Percentiles rank a stretch among this genome's conserved stretches.
Evolutionary conservation across 306 rosid genomes (phyloP).

Genomic region (Vigna hirtella): DNA sequence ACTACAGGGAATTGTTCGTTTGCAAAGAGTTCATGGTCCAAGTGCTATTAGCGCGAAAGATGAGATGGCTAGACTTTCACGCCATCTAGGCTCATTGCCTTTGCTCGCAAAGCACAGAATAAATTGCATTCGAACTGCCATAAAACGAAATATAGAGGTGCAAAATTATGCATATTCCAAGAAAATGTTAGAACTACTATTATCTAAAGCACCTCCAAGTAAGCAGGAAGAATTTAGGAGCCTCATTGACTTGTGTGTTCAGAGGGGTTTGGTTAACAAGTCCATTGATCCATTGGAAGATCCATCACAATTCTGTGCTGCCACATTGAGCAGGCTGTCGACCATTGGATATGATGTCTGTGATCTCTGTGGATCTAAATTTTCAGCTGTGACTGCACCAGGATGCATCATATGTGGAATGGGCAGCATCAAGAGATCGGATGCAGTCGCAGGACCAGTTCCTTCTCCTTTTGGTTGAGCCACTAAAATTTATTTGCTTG

Average conservation of each 20-base stretch:
- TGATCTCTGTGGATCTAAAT: conserved; percentile 96
- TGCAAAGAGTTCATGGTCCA: conserved; percentile 88
- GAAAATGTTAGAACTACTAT: conserved; percentile 95
- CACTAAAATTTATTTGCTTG: conserved; percentile 7
- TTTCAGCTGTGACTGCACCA: conserved; percentile 80
- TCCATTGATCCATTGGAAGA: conserved; percentile 95
- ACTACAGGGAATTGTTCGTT: conserved; percentile 91
- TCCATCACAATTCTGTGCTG: conserved; percentile 93
- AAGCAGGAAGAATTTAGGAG: conserved; percentile 94
- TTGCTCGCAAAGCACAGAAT: conserved; percentile 94
- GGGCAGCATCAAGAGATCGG: conserved; percentile 96
- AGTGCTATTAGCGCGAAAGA: conserved; percentile 96
- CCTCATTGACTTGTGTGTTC: conserved; percentile 87
- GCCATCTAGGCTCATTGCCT: conserved; percentile 97
- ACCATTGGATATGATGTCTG: conserved; percentile 98
- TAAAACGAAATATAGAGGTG: conserved; percentile 95
- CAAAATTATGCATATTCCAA: conserved; percentile 87
- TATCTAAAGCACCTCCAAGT: conserved; percentile 88
- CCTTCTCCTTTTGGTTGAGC: conserved; percentile 94
- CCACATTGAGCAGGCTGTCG: conserved; percentile 92
- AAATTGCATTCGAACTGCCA: conserved; percentile 95
- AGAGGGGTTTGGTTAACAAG: conserved; percentile 90
- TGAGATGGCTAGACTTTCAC: conserved; percentile 98
- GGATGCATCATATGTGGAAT: conserved; percentile 97
- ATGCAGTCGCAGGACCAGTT: conserved; percentile 82